Evolutionary conservation across 192 early-diverging fungal genomes (phyloP).

Genomic region (Rhizoclosmatium sp.): DNA sequence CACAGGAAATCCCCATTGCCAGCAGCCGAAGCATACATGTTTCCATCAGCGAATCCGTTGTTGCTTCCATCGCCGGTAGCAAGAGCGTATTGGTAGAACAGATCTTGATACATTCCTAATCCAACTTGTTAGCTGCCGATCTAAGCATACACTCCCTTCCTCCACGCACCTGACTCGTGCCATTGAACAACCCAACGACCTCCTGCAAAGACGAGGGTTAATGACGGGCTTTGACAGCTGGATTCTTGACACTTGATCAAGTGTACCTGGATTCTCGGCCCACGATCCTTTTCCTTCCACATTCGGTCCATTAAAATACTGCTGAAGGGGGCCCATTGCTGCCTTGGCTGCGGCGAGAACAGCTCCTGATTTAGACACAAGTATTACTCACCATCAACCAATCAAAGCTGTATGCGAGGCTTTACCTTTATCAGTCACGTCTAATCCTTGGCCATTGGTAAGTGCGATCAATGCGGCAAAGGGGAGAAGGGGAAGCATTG

Average conservation of each 20-base stretch:
- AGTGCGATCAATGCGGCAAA: no score
- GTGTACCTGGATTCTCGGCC: neutral
- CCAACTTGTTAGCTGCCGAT: neutral
- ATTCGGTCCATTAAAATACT: neutral
- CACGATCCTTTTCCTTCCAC: neutral
- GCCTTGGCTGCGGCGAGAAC: slow-evolving; percentile 12
- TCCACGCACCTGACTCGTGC: slow-evolving; percentile 28
- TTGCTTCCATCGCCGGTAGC: neutral
- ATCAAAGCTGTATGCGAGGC: no score
- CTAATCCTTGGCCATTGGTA: no score
- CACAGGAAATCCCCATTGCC: slow-evolving; percentile 30
- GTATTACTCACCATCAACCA: no score
- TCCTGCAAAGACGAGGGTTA: slow-evolving; percentile 11
- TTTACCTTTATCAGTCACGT: no score
- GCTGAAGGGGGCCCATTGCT: slow-evolving; percentile 5
- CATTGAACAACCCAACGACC: slow-evolving; percentile 26
- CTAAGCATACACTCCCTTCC: neutral
- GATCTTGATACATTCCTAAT: neutral
- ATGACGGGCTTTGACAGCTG: neutral
- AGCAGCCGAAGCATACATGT: neutral
- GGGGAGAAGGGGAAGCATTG: no score
- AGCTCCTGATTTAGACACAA: neutral
- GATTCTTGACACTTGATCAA: neutral
- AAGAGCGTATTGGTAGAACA: slow-evolving; percentile 7
- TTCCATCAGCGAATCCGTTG: neutral